Evolutionary conservation across 2,329 filamentous ascomycete genomes (phyloP).

Genomic region (Penicillium sclerotigenum): DNA sequence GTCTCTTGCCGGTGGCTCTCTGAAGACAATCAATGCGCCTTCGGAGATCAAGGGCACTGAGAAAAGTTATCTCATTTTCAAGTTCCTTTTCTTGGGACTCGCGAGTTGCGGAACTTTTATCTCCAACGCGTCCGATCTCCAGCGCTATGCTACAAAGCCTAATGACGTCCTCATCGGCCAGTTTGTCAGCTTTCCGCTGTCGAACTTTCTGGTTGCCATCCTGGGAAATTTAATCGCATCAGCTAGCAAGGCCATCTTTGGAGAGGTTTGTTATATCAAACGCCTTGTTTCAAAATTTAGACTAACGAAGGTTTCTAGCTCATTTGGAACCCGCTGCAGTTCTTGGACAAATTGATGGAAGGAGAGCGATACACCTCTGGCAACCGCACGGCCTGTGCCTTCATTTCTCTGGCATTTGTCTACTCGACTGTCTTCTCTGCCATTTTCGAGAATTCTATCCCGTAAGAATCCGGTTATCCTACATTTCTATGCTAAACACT

Average conservation of each 20-base stretch:
- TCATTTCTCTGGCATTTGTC: slow-evolving; percentile 43
- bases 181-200: slow-evolving; percentile 42
- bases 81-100: slow-evolving; percentile 37
- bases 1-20: slow-evolving; percentile 31
- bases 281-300: no score
- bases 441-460: slow-evolving; percentile 46
- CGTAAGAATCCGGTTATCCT: slow-evolving; percentile 11
- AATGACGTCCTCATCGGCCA: slow-evolving; percentile 45
- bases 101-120: slow-evolving; percentile 23
- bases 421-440: slow-evolving; percentile 46
- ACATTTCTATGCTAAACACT: neutral
- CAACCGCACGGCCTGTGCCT: slow-evolving; percentile 41
- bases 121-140: slow-evolving; percentile 46
- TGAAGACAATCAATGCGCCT: slow-evolving; percentile 22
- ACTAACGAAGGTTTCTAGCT: slow-evolving; percentile 15
- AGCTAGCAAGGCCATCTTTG: slow-evolving; percentile 31
- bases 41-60: slow-evolving; percentile 33
- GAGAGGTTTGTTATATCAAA: slow-evolving; percentile 17
- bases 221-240: slow-evolving; percentile 43
- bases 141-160: slow-evolving; percentile 43
- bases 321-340: slow-evolving; percentile 37
- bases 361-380: slow-evolving; percentile 33
- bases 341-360: slow-evolving; percentile 38
- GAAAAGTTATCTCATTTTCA: slow-evolving; percentile 39
- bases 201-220: slow-evolving; percentile 39